A percentile compares a stretch with the other conserved stretches of the same genome.
These are phyloP conservation scores for Bacidia gigantensis DNA, from an alignment of 495 filamentous ascomycete genomes.

Conservation along the genomic window DNA sequence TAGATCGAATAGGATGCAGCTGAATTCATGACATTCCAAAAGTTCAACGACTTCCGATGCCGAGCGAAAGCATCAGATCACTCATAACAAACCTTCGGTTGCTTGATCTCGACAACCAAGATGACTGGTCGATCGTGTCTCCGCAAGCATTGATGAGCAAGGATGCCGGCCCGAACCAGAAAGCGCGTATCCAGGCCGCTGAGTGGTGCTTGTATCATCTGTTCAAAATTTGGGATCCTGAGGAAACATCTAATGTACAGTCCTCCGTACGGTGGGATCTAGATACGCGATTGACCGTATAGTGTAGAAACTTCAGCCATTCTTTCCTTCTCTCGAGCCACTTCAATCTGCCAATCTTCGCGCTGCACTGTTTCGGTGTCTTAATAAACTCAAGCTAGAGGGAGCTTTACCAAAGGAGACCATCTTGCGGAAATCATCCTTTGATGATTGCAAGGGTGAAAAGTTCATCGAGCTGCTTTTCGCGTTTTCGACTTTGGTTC, in stretches of 20 bases:
- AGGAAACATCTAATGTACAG: constrained; percentile 53
- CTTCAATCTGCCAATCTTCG: constrained; percentile 81
- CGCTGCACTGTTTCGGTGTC: constrained; percentile 61
- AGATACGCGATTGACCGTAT: neutral
- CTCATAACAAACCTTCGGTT: constrained; percentile 71
- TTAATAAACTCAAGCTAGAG: constrained; percentile 76
- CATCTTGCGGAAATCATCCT: constrained; percentile 72
- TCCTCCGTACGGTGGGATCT: neutral
- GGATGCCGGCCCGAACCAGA: constrained; percentile 55
- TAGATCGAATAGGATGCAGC: too few relatives aligned
- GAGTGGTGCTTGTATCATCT: constrained; percentile 80
- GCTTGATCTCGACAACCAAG: constrained; percentile 56
- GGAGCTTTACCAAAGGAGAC: constrained; percentile 64
- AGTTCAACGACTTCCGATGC: neutral
- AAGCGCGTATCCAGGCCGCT: constrained; percentile 59
- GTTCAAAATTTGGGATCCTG: constrained; percentile 67
- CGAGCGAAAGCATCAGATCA: neutral
- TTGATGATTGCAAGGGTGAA: constrained; percentile 82
- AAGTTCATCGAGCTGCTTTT: constrained; percentile 67
- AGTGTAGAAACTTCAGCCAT: constrained; percentile 65
- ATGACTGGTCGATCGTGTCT: constrained; percentile 66
- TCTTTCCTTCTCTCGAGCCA: constrained; percentile 76
- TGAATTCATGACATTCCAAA: too few relatives aligned
- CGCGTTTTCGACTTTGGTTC: constrained; percentile 63
- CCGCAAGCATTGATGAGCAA: constrained; percentile 49